Conservation (phyloP, 2,329 filamentous ascomycete species). For the Stagonosporopsis rhizophila region DNA sequence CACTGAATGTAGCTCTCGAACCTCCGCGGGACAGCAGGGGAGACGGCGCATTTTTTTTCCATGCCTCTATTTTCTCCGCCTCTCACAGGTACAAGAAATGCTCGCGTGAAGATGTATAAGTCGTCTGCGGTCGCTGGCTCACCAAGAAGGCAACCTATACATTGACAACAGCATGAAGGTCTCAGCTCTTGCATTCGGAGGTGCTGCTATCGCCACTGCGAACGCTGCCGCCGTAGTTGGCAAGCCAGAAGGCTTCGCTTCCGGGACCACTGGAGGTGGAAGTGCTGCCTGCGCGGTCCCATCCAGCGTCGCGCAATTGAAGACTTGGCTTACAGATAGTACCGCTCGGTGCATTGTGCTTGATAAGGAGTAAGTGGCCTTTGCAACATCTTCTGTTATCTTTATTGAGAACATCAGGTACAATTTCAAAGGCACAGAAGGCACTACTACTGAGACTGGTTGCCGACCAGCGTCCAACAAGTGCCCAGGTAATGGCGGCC, state of each 20-base stretch:
- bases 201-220: constrained; percentile 22
- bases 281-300: constrained; percentile 62
- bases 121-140: background rate
- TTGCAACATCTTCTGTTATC: background rate
- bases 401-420: constrained; percentile 31
- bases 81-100: background rate
- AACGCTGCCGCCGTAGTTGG: constrained; percentile 39
- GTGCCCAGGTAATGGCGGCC: constrained; percentile 63
- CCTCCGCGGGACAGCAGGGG: background rate
- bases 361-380: constrained; percentile 47
- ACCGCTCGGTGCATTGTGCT: constrained; percentile 65
- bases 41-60: constrained; percentile 1
- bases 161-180: constrained; percentile 28
- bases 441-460: constrained; percentile 59
- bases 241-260: constrained; percentile 58
- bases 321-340: constrained; percentile 63
- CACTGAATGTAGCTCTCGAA: background rate
- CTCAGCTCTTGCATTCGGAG: constrained; percentile 26
- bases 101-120: background rate
- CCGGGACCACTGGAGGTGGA: constrained; percentile 67
- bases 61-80: constrained; percentile 7
- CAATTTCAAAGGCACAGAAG: constrained; percentile 63
- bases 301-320: constrained; percentile 61
- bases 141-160: background rate
- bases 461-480: constrained; percentile 58